Evolutionary conservation across 441 rosid species (phyloP).

Genomic region (Gossypium trilobum): DNA sequence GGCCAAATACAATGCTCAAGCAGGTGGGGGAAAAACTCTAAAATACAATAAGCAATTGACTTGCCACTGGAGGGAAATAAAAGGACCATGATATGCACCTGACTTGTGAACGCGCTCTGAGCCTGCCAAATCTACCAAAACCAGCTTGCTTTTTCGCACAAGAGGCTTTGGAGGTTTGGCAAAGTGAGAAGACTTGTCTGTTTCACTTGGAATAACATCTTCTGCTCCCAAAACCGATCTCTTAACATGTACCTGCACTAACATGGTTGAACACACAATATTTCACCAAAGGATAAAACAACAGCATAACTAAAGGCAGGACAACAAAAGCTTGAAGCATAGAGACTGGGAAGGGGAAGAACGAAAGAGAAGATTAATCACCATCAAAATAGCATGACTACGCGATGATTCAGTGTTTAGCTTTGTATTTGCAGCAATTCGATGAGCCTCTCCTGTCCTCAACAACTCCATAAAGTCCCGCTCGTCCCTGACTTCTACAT

Average conservation of each 20-base stretch:
- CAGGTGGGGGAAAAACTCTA: not conserved
- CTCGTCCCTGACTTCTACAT: conserved; percentile 74
- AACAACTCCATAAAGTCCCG: conserved; percentile 73
- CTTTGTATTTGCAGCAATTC: conserved; percentile 92
- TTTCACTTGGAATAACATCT: conserved; percentile 41
- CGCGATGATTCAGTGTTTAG: conserved; percentile 95
- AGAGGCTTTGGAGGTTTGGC: conserved; percentile 68
- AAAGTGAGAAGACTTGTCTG: conserved; percentile 45
- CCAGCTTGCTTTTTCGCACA: conserved; percentile 82
- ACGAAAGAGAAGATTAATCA: conserved; percentile 23
- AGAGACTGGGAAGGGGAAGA: conserved; percentile 2
- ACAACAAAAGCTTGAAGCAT: not conserved
- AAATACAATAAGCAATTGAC: not conserved
- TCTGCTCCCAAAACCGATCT: conserved; percentile 62
- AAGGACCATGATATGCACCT: conserved; percentile 36
- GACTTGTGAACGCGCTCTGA: conserved; percentile 96
- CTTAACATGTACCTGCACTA: conserved; percentile 72
- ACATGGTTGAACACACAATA: conserved; percentile 11
- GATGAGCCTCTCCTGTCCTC: conserved; percentile 81
- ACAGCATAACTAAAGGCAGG: not conserved
- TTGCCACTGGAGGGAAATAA: not conserved
- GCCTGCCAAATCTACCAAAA: conserved; percentile 92
- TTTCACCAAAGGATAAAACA: not conserved
- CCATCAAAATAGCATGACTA: conserved; percentile 97
- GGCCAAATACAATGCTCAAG: not conserved